Conservation (phyloP, 495 filamentous ascomycete species). For the Chaetomidium leptoderma region DNA sequence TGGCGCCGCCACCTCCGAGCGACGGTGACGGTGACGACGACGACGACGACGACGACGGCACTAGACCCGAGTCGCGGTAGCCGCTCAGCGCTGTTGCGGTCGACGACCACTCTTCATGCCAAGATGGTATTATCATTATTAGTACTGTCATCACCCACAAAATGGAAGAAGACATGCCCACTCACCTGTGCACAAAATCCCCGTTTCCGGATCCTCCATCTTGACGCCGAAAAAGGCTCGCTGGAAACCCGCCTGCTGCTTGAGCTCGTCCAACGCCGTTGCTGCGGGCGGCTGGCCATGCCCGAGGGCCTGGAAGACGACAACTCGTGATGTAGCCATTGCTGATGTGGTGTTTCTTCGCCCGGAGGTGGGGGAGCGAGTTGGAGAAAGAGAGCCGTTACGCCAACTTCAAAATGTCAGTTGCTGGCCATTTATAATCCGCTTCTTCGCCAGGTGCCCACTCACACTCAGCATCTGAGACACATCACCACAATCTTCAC, state of each 20-base stretch:
- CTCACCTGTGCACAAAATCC: conserved; percentile 16
- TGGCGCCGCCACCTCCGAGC: not conserved
- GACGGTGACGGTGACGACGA: not conserved
- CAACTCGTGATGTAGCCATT: conserved; percentile 7
- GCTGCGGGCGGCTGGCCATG: not conserved
- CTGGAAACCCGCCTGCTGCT: conserved; percentile 10
- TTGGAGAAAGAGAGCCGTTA: no score
- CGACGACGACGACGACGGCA: not conserved
- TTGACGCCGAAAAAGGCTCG: conserved; percentile 17
- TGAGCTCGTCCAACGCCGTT: conserved; percentile 3
- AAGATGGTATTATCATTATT: not conserved
- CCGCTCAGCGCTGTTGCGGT: not conserved
- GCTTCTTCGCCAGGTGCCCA: not conserved
- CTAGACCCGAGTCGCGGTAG: not conserved
- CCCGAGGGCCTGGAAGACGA: conserved; percentile 14
- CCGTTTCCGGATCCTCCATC: conserved; percentile 18
- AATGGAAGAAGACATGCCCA: not conserved
- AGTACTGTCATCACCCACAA: not conserved
- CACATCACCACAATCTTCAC: not conserved
- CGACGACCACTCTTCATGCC: conserved; percentile 13
- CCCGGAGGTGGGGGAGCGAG: no score
- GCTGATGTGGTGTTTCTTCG: not conserved
- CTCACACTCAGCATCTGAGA: not conserved
- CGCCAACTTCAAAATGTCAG: not conserved
- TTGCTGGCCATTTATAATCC: not conserved